Evolutionary conservation across 305 asterid genomes (phyloP), one percentile per base, ranked within the genome.

Genomic region (Rubia peregrina): DNA sequence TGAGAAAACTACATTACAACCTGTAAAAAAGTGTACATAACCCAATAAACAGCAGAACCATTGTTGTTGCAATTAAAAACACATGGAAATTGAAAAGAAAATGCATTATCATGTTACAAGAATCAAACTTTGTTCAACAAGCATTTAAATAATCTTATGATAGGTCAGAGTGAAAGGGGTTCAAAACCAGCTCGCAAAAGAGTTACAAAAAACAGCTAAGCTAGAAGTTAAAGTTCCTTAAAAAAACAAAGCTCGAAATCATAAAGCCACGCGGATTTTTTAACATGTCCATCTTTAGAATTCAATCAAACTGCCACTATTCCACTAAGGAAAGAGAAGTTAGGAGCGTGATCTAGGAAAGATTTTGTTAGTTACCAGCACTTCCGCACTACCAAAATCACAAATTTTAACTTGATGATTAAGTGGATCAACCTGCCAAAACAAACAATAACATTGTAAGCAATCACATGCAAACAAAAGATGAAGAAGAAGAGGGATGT

Each of bases 311-410:
- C 24, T 26, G 14, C 9, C 2, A 43, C 30, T 4, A 56, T 36
- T 30, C 21, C 9, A 30, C n/a, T 3, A 40, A 65, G 16, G 22
- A n/a, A 55, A 24, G 9, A 43, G 44, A 59, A 44, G 61, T 4
- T 8, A 62, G 42, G 53, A 42, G 21, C 17, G 12, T 60, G 26
- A 7, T 33, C 26, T 44, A n/a, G 9, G 49, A 26, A 57, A 57
- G 30, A 43, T 44, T 21, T 22, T 36, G 67, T 38, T 76, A 82
- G 94, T 85, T 87, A 92, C 98, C 48, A 92, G 86, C 72, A 87
- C 87, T 87, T 92, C 90, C 42, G 98, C 98, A 79, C 98, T 92
- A 78, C 98, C 98, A 78, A 92, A 90, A 80, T 92, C 98, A 9
- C 98, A 92, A 74, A 92, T 92, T 80, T 92, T 92, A 68, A 92